These are phyloP conservation scores for Rutstroemia sp. DNA, from an alignment of 2,329 filamentous ascomycete genomes.

Conservation along the genomic window DNA sequence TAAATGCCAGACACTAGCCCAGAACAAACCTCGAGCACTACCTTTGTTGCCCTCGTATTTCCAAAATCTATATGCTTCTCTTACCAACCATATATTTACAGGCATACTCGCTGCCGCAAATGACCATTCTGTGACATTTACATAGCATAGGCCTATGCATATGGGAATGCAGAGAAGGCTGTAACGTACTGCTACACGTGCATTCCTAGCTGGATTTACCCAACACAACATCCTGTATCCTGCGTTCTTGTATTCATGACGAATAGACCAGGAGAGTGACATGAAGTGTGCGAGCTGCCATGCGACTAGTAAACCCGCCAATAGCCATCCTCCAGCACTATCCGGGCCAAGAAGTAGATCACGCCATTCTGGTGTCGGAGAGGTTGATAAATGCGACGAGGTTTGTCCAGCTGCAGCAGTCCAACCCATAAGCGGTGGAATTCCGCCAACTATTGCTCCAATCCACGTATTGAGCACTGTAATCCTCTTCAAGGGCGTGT, in stretches of 20 bases:
- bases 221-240: slow-evolving; percentile 72
- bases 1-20: slow-evolving; percentile 96
- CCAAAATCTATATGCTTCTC: slow-evolving; percentile 78
- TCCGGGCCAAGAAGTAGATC: slow-evolving; percentile 68
- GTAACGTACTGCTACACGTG: slow-evolving; percentile 81
- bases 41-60: slow-evolving; percentile 68
- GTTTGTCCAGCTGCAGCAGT: slow-evolving; percentile 86
- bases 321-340: slow-evolving; percentile 75
- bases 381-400: slow-evolving; percentile 63
- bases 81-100: slow-evolving; percentile 79
- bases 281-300: slow-evolving; percentile 99
- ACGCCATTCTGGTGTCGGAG: slow-evolving; percentile 57
- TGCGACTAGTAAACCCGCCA: slow-evolving; percentile 77
- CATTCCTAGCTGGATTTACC: slow-evolving; percentile 80
- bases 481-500: slow-evolving; percentile 87
- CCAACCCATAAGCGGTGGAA: slow-evolving; percentile 97
- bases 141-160: slow-evolving; percentile 71
- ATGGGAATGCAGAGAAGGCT: slow-evolving; percentile 79
- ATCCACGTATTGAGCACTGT: slow-evolving; percentile 90
- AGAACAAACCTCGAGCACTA: slow-evolving; percentile 79
- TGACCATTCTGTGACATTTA: slow-evolving; percentile 75
- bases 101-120: slow-evolving; percentile 76
- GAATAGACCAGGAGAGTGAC: slow-evolving; percentile 79
- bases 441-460: slow-evolving; percentile 84
- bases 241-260: slow-evolving; percentile 75